Evolutionary conservation across 768 basidiomycete species (phyloP).

Genomic region (Leucocoprinus leucothites): DNA sequence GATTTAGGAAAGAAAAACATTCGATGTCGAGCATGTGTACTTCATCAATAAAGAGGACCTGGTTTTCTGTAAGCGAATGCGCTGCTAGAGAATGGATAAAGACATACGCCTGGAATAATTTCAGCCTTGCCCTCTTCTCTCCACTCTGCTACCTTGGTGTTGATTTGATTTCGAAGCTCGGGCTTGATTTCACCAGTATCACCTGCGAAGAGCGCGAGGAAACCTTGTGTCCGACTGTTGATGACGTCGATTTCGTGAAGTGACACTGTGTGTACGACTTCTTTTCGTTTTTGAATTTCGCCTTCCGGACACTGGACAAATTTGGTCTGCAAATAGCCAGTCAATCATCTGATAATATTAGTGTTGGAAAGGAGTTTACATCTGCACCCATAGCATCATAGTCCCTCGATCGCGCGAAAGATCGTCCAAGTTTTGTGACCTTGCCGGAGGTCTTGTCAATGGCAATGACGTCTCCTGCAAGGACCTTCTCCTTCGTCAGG

Average conservation of each 20-base stretch:
- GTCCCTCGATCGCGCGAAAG: constrained; percentile 94
- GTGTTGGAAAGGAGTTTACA: constrained; percentile 45
- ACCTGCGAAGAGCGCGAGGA: constrained; percentile 91
- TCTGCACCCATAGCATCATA: constrained; percentile 99
- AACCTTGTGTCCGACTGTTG: constrained; percentile 97
- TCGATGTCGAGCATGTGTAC: constrained; percentile 99
- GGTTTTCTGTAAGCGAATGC: constrained; percentile 7
- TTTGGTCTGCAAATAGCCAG: constrained; percentile 64
- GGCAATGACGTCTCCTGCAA: constrained; percentile 90
- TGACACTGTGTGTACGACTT: constrained; percentile 96
- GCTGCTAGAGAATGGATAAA: neutral
- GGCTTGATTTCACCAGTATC: constrained; percentile 99
- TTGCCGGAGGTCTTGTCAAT: constrained; percentile 98
- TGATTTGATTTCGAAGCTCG: constrained; percentile 93
- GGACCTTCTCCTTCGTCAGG: constrained; percentile 93
- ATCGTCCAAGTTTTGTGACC: constrained; percentile 93
- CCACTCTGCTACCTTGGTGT: constrained; percentile 96
- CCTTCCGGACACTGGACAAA: constrained; percentile 98
- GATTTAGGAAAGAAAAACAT: constrained; percentile 97
- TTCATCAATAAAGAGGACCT: constrained; percentile 99
- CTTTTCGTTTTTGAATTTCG: constrained; percentile 96
- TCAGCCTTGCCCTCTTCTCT: constrained; percentile 98
- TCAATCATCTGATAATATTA: neutral
- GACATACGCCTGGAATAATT: constrained; percentile 88
- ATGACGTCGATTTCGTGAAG: constrained; percentile 99